A percentile compares a stretch with the other conserved stretches of the same genome.
Evolutionary conservation across 1,284 basidiomycete species (phyloP).

Genomic region (Cutaneotrichosporon cavernicola): DNA sequence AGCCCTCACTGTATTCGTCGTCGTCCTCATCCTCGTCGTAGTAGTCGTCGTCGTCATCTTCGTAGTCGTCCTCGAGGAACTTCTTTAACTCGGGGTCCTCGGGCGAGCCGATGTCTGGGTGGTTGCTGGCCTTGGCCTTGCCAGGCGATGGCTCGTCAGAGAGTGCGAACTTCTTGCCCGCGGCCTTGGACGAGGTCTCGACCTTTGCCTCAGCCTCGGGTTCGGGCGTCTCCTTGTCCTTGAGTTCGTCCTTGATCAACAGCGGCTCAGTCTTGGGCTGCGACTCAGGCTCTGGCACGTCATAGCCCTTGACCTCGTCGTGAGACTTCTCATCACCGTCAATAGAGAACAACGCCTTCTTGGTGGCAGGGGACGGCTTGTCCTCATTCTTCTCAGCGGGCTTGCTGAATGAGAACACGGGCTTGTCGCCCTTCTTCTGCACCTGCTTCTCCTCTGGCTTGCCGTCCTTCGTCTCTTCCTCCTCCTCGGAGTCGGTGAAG

Average conservation of each 20-base stretch:
- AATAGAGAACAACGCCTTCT: background rate
- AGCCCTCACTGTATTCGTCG: constrained; percentile 29
- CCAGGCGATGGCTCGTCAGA: background rate
- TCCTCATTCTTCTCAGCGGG: background rate
- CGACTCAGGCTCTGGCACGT: background rate
- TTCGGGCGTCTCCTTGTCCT: background rate
- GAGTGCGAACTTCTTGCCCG: background rate
- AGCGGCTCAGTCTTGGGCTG: constrained; percentile 1
- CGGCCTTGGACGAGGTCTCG: background rate
- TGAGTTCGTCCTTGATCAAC: background rate
- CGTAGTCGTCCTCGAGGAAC: constrained; percentile 17
- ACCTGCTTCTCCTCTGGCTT: constrained; percentile 5
- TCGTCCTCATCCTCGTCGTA: constrained; percentile 31
- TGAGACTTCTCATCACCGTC: background rate
- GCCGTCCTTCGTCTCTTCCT: constrained; percentile 8
- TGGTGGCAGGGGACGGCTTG: background rate
- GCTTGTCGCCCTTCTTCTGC: background rate
- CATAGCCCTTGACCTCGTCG: background rate
- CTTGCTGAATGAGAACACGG: constrained; percentile 1
- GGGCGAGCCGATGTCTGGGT: background rate
- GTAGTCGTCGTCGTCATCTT: constrained; percentile 27
- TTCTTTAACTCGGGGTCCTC: constrained; percentile 15
- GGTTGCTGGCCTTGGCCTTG: constrained; percentile 1
- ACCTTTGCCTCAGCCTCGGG: constrained; percentile 1
- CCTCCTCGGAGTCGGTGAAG: background rate